Conservation (phyloP, 129 eudicot genomes). For the Helichrysum umbraculigerum region DNA sequence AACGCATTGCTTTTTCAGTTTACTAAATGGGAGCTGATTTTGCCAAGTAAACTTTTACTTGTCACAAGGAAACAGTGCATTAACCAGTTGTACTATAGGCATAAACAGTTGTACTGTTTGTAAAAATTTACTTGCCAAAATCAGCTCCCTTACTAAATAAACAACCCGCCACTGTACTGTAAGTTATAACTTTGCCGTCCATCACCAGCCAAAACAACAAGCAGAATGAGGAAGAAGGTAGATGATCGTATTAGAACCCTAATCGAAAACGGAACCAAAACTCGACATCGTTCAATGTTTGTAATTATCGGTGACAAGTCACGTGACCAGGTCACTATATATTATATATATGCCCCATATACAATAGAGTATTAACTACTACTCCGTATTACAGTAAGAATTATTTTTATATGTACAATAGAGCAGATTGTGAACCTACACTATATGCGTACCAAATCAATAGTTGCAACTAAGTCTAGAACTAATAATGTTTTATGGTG, state of each 20-base stretch:
- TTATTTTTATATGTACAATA: not conserved
- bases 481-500: constrained; percentile 72
- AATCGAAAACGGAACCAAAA: constrained; percentile 73
- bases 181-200: too few relatives aligned
- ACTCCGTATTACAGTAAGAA: not conserved
- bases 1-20: too few relatives aligned
- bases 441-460: constrained; percentile 50
- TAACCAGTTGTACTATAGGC: too few relatives aligned
- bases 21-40: too few relatives aligned
- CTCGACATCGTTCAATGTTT: constrained; percentile 70
- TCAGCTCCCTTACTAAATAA: too few relatives aligned
- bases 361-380: not conserved
- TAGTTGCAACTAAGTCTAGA: constrained; percentile 37
- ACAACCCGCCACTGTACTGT: too few relatives aligned
- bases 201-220: too few relatives aligned
- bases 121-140: too few relatives aligned
- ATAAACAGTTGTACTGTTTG: too few relatives aligned
- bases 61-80: too few relatives aligned
- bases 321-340: constrained; percentile 50
- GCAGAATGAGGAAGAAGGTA: constrained; percentile 54
- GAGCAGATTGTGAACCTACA: constrained; percentile 71
- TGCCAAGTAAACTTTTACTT: too few relatives aligned
- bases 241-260: constrained; percentile 74
- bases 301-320: constrained; percentile 79
- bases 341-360: not conserved